phyloP scores from a whole-genome alignment of 129 eudicot species.

The Escallonia herrerae region DNA sequence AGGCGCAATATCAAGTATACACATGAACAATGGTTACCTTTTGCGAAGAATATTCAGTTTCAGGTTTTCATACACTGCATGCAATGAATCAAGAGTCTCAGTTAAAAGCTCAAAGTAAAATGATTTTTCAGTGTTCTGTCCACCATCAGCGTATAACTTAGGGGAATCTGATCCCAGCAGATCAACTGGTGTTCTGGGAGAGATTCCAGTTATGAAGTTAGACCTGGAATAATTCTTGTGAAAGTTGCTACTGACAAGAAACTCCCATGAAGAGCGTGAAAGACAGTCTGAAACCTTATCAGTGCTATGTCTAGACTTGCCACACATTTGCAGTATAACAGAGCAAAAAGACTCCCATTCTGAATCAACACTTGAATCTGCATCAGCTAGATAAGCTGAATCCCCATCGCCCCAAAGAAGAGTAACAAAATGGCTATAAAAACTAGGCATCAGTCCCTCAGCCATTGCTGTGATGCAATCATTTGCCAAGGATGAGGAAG shows the following conservation, averaged over 20 bases:
- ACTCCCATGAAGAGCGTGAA: constrained; percentile 77
- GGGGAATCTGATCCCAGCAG: constrained; percentile 25
- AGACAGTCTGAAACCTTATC: constrained; percentile 25
- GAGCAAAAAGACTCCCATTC: constrained; percentile 83
- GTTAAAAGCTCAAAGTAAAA: constrained; percentile 39
- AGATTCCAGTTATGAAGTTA: constrained; percentile 32
- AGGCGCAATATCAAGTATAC: no score
- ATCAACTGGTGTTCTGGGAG: constrained; percentile 31
- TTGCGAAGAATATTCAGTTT: constrained; percentile 84
- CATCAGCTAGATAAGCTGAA: constrained; percentile 41
- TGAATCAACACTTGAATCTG: constrained; percentile 48
- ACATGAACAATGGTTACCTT: constrained; percentile 30
- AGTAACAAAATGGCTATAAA: constrained; percentile 61
- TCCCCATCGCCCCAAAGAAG: constrained; percentile 76
- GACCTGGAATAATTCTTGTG: constrained; percentile 48
- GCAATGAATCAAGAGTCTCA: constrained; percentile 70
- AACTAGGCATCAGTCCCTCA: constrained; percentile 58
- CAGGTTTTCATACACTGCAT: constrained; percentile 87
- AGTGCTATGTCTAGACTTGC: constrained; percentile 24
- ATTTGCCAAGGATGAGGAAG: constrained; percentile 77
- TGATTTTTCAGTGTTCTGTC: constrained; percentile 30
- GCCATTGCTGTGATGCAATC: constrained; percentile 95
- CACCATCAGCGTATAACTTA: constrained; percentile 12
- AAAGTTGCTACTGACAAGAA: constrained; percentile 63
- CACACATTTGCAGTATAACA: constrained; percentile 46